A percentile compares a stretch with the other conserved stretches of the same genome.
Evolutionary conservation across 352 stramenopile species (phyloP).

Genomic region (Globisporangium okanoganense): DNA sequence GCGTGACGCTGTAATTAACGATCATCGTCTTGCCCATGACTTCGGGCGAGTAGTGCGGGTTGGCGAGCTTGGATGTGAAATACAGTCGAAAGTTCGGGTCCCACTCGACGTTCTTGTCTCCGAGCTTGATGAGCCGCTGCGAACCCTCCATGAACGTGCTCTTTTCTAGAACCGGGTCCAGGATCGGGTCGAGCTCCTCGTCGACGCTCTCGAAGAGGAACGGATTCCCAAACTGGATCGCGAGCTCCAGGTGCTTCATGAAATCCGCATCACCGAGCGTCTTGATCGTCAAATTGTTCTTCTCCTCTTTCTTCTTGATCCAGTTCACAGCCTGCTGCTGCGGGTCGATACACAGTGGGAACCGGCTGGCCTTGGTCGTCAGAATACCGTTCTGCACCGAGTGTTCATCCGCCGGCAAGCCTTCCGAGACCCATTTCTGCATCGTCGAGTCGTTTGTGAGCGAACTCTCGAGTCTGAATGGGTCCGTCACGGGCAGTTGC

Average conservation of each 20-base stretch:
- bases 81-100: conserved; percentile 92
- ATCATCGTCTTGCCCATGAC: conserved; percentile 97
- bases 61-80: conserved; percentile 93
- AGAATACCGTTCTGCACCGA: conserved; percentile 96
- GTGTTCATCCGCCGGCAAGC: conserved; percentile 92
- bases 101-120: conserved; percentile 94
- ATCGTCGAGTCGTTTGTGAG: conserved; percentile 93
- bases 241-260: conserved; percentile 94
- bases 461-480: conserved; percentile 88
- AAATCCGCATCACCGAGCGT: conserved; percentile 93
- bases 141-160: conserved; percentile 90
- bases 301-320: conserved; percentile 96
- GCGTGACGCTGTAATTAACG: conserved; percentile 95
- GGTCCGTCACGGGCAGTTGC: conserved; percentile 79
- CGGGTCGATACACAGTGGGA: conserved; percentile 94
- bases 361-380: conserved; percentile 91
- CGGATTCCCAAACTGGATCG: conserved; percentile 94
- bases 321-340: conserved; percentile 95
- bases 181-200: conserved; percentile 93
- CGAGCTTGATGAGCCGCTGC: conserved; percentile 89
- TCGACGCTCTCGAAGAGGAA: conserved; percentile 95
- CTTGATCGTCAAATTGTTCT: conserved; percentile 91
- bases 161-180: conserved; percentile 93
- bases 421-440: conserved; percentile 93
- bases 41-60: conserved; percentile 93